Evolutionary conservation across 2,329 filamentous ascomycete genomes (phyloP), one percentile per base, ranked within the genome.

Genomic region (Pseudomassariella vexata): DNA sequence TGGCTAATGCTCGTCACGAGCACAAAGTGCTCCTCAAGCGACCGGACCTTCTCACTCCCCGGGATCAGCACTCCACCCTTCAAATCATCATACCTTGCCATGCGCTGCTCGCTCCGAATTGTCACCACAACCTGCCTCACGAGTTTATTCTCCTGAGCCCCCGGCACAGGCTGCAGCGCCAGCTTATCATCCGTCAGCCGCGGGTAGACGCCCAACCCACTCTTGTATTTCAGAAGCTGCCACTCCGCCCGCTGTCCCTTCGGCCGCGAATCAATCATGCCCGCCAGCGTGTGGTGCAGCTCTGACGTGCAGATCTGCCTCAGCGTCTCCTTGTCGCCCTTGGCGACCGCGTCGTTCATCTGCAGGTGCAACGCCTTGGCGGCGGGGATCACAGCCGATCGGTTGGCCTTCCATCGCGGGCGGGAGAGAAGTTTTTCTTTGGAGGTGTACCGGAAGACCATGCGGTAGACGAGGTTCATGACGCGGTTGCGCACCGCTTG

Each of bases 11-110:
- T 35, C 18, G 66, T 49, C 48, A 76, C 73, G 27, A 86, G 42
- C 23, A 83, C 78, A 5, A 86, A 41, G 47, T 85, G 76, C 62
- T 87, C 82, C 2, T 67, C 53, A 44, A 79, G 65, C 30, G 73
- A 60, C 46, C 71, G 68, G 41, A 69, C 60, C 47, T 66, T 66
- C 26, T 65, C 63, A 38, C 58, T 65, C 3, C 67, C 69, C 1
- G 62, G 56, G 6, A 74, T 50, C n/a, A 59, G 45, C 37, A 52
- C 42, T 10, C 59, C 65, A 11, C 57, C 59, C 3, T 34, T 38
- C 6, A 37, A 32, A 19, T 45, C 45, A 29, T 63, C 54, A 37
- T 60, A 57, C 44, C 66, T 62, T 6, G 60, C 61, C 21, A 75
- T 55, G 42, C 62, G 63, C 59, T 84, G 79, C 19, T 60, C 63